phyloP scores from a whole-genome alignment of 106 monocot genomes.

The Apostasia shenzhenica region DNA sequence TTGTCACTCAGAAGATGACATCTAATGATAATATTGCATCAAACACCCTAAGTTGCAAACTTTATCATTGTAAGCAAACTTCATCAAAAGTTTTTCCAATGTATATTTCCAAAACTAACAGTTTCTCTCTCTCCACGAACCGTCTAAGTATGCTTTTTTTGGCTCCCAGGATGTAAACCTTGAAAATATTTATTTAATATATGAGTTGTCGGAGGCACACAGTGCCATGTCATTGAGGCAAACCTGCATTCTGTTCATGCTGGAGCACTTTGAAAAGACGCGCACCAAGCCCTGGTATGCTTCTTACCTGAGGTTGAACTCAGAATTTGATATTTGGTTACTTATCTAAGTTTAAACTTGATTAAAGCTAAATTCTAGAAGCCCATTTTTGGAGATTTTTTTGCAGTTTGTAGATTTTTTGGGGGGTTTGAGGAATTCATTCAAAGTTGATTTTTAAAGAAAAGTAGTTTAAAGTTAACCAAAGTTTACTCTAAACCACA shows the following conservation, averaged over 20 bases:
- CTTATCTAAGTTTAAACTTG: neutral
- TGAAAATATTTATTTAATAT: constrained; percentile 84
- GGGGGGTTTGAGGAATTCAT: neutral
- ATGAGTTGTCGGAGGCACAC: constrained; percentile 89
- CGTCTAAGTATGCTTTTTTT: neutral
- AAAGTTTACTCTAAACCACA: neutral
- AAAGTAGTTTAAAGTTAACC: neutral
- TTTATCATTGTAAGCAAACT: no score
- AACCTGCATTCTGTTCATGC: constrained; percentile 73
- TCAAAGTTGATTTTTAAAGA: neutral
- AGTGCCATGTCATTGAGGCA: constrained; percentile 77
- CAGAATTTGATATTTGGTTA: neutral
- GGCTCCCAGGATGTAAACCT: constrained; percentile 54
- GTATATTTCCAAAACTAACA: neutral
- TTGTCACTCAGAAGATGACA: no score
- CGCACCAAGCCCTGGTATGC: constrained; percentile 57
- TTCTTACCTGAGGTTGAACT: neutral
- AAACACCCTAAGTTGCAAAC: no score
- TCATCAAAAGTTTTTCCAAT: neutral
- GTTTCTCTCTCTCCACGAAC: neutral
- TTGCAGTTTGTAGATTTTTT: neutral
- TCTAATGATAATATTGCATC: no score
- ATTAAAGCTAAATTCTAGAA: neutral
- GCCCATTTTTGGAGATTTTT: neutral
- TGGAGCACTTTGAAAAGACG: constrained; percentile 82